Conservation (phyloP, 2,329 filamentous ascomycete genomes). For the Fusarium sp. region DNA sequence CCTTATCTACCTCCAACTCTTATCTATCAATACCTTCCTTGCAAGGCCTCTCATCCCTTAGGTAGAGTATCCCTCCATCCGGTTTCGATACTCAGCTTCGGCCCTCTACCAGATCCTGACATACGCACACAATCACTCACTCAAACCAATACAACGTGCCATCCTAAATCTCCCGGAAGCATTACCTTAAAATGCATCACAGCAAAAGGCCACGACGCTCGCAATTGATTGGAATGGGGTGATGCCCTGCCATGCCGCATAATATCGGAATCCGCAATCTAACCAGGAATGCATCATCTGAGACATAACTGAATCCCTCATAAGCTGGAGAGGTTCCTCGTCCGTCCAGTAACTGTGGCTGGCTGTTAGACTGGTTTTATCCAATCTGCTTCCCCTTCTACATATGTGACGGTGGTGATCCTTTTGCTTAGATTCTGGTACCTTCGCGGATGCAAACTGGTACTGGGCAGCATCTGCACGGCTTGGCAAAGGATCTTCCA, state of each 20-base stretch:
- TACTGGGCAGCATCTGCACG: neutral
- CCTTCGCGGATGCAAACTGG: neutral
- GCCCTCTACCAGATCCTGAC: neutral
- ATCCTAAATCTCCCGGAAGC: constrained; percentile 7
- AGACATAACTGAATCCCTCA: constrained; percentile 16
- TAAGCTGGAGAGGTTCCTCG: constrained; percentile 1
- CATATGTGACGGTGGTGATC: neutral
- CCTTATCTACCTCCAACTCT: neutral
- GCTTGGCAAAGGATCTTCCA: constrained; percentile 24
- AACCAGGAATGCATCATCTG: constrained; percentile 34
- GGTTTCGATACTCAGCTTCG: neutral
- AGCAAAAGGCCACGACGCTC: constrained; percentile 4
- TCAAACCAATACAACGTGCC: neutral
- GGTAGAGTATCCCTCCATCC: neutral
- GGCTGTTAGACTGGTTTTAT: neutral
- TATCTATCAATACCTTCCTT: neutral
- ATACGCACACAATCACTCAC: constrained; percentile 4
- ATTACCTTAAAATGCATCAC: constrained; percentile 15
- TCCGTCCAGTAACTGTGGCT: neutral
- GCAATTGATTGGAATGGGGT: constrained; percentile 21
- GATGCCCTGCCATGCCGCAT: constrained; percentile 2
- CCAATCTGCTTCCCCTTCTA: neutral
- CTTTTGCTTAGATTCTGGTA: neutral
- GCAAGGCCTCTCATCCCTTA: neutral
- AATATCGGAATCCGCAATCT: constrained; percentile 25